Percentiles rank a stretch among this genome's conserved stretches.
Evolutionary conservation across 163 green algal species (phyloP).

Genomic region (Smithsoniella earleae): DNA sequence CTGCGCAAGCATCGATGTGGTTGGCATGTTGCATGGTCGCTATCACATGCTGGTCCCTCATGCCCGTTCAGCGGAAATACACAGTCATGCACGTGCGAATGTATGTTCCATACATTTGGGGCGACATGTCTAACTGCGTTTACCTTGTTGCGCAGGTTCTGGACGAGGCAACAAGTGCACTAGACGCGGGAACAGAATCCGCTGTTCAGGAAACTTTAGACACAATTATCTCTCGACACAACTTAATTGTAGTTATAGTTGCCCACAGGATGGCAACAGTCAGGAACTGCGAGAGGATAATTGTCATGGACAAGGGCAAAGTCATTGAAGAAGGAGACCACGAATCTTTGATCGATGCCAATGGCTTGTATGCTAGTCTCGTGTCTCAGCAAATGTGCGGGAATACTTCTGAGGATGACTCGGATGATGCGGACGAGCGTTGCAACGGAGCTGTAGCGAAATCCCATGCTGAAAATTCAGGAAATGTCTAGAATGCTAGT

Average conservation of each 20-base stretch:
- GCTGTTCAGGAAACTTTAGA: constrained; percentile 61
- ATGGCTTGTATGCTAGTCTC: constrained; percentile 61
- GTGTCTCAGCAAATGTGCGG: constrained; percentile 53
- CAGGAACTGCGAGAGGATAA: constrained; percentile 64
- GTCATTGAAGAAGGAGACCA: constrained; percentile 66
- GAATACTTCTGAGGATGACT: no score
- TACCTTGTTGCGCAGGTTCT: constrained; percentile 33
- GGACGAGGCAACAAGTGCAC: constrained; percentile 67
- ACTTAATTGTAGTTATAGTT: constrained; percentile 74
- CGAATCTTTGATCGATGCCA: constrained; percentile 44
- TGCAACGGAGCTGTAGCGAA: no score
- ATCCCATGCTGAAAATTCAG: no score
- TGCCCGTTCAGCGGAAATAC: no score
- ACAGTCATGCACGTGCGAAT: no score
- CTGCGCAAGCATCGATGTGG: not conserved
- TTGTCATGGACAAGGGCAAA: constrained; percentile 69
- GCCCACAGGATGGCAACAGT: constrained; percentile 82
- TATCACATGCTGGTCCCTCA: no score
- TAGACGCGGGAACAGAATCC: constrained; percentile 66
- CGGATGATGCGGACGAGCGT: no score
- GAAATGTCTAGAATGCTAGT: no score
- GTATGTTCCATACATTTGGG: no score
- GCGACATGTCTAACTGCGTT: not conserved
- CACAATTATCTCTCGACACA: constrained; percentile 47
- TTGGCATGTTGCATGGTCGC: not conserved